A percentile compares a stretch with the other conserved stretches of the same genome.
phyloP scores from a whole-genome alignment of 2,329 filamentous ascomycete species.

The Alternaria ethzedia region DNA sequence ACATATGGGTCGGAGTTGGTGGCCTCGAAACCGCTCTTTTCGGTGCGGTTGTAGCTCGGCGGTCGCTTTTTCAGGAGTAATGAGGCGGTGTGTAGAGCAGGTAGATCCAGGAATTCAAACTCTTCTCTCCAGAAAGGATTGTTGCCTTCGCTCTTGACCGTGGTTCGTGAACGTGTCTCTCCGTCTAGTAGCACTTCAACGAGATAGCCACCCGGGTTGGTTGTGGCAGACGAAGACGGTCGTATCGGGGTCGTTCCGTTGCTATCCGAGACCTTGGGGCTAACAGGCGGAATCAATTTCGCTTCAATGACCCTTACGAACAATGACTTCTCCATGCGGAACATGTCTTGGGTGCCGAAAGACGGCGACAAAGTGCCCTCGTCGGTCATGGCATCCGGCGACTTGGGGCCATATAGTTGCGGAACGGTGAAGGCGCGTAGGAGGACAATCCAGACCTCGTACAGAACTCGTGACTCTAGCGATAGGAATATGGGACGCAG shows the following conservation, averaged over 20 bases:
- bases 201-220: constrained; percentile 69
- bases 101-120: constrained; percentile 77
- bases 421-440: constrained; percentile 90
- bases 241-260: constrained; percentile 28
- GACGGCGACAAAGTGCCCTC: constrained; percentile 45
- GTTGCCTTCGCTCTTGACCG: constrained; percentile 71
- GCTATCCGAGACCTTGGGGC: constrained; percentile 44
- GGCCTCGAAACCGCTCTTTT: constrained; percentile 49
- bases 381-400: constrained; percentile 52
- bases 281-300: constrained; percentile 56
- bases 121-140: constrained; percentile 85
- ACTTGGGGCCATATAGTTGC: constrained; percentile 79
- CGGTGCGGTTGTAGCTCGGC: constrained; percentile 46
- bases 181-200: constrained; percentile 81
- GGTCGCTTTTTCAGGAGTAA: constrained; percentile 72
- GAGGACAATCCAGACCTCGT: constrained; percentile 96
- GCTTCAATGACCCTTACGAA: constrained; percentile 68
- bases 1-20: constrained; percentile 38
- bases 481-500: constrained; percentile 89
- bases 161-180: constrained; percentile 77
- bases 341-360: constrained; percentile 63
- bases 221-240: constrained; percentile 40
- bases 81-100: constrained; percentile 72
- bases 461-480: constrained; percentile 84
- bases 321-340: constrained; percentile 68